Conservation (phyloP, 306 rosid genomes). For the Coriaria nepalensis region DNA sequence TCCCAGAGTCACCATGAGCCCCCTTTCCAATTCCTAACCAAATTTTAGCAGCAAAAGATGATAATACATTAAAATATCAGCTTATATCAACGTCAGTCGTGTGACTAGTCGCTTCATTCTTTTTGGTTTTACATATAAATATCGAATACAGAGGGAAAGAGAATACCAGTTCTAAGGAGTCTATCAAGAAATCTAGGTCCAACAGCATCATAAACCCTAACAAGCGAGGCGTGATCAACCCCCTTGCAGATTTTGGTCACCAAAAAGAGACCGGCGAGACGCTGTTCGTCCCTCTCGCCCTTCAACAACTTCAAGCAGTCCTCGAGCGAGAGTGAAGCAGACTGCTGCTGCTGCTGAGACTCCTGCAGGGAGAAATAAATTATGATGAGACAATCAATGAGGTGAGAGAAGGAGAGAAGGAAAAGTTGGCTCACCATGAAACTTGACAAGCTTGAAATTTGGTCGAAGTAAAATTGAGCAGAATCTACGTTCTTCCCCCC, state of each 20-base stretch:
- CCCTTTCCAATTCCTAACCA: slow-evolving; percentile 59
- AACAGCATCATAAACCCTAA: slow-evolving; percentile 54
- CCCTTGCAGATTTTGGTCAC: slow-evolving; percentile 71
- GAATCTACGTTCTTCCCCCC: no score
- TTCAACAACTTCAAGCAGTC: slow-evolving; percentile 80
- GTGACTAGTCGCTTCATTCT: no score
- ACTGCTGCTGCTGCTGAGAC: slow-evolving; percentile 29
- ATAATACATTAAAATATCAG: no score
- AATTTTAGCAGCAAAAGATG: not conserved
- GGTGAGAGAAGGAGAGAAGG: no score
- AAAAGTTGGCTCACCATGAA: no score
- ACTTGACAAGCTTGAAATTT: no score
- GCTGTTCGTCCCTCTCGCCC: slow-evolving; percentile 85
- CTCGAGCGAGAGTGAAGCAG: slow-evolving; percentile 35
- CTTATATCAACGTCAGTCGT: no score
- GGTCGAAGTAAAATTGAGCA: no score
- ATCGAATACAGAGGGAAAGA: not conserved
- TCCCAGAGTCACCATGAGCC: slow-evolving; percentile 18
- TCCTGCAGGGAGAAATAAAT: no score
- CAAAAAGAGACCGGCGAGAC: slow-evolving; percentile 83
- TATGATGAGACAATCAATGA: no score
- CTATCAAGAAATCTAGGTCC: slow-evolving; percentile 68
- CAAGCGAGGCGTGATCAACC: slow-evolving; percentile 49
- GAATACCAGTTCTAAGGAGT: slow-evolving; percentile 57
- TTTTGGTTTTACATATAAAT: not conserved